A percentile compares a stretch with the other conserved stretches of the same genome.
Conservation (phyloP, 768 basidiomycete species). For the Coprinopsis cinerea region DNA sequence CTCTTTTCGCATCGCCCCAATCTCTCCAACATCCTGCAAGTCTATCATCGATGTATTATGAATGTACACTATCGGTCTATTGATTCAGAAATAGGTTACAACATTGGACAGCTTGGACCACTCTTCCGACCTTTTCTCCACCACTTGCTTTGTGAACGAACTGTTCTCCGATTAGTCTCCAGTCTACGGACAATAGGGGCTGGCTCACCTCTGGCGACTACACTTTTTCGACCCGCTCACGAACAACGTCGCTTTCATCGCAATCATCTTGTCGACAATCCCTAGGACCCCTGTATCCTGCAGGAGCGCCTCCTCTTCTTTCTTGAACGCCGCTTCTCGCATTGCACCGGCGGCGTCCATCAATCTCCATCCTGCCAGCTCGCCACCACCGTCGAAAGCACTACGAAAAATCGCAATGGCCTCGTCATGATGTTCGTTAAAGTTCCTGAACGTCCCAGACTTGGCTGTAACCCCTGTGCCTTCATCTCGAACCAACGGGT, state of each 20-base stretch:
- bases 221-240: conserved; percentile 44
- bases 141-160: conserved; percentile 49
- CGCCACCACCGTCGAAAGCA: conserved; percentile 37
- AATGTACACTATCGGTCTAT: not conserved
- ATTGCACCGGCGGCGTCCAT: conserved; percentile 37
- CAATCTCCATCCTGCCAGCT: conserved; percentile 33
- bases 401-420: conserved; percentile 37
- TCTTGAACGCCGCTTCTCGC: conserved; percentile 7
- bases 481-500: conserved; percentile 17
- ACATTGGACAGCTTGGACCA: conserved; percentile 15
- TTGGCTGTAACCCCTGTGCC: conserved; percentile 14
- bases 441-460: conserved; percentile 42
- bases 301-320: conserved; percentile 25
- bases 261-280: conserved; percentile 53
- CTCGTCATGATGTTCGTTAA: conserved; percentile 37
- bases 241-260: conserved; percentile 43
- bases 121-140: conserved; percentile 33
- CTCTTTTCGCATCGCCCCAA: not conserved
- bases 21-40: not conserved
- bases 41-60: too few relatives aligned
- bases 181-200: not conserved
- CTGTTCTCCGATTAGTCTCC: conserved; percentile 21
- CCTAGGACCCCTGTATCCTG: conserved; percentile 46
- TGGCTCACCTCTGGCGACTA: conserved; percentile 38
- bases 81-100: conserved; percentile 3